A percentile compares a stretch with the other conserved stretches of the same genome.
Conservation (phyloP, 345 rosid species). For the Microcos paniculata region DNA sequence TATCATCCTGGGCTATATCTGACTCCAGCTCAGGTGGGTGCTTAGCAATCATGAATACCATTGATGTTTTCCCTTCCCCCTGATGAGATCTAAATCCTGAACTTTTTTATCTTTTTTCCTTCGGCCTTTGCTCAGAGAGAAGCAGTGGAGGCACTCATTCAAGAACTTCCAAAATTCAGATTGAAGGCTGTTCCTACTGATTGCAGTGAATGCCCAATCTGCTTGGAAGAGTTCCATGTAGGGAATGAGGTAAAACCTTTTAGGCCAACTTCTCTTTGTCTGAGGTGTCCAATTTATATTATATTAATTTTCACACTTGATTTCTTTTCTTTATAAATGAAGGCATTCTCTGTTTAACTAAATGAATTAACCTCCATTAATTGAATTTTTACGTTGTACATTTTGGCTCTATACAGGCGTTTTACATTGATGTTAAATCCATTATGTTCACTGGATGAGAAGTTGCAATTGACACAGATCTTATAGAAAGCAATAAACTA, state of each 20-base stretch:
- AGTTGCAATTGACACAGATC: neutral
- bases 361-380: neutral
- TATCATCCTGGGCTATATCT: slow-evolving; percentile 97
- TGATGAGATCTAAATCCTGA: neutral
- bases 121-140: slow-evolving; percentile 53
- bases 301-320: neutral
- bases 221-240: slow-evolving; percentile 87
- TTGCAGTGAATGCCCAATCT: slow-evolving; percentile 97
- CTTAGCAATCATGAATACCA: neutral
- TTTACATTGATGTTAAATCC: neutral
- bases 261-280: neutral
- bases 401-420: neutral
- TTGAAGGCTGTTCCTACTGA: slow-evolving; percentile 96
- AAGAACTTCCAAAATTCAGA: slow-evolving; percentile 94
- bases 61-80: neutral
- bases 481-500: too few species aligned
- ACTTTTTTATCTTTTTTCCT: neutral
- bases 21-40: slow-evolving; percentile 83
- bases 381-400: neutral
- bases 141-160: slow-evolving; percentile 96
- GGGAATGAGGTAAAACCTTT: slow-evolving; percentile 75
- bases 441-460: neutral
- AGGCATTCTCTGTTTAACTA: neutral
- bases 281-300: neutral
- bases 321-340: neutral